These are phyloP conservation scores for Breynia disticha DNA, from an alignment of 441 rosid genomes.

Conservation along the genomic window DNA sequence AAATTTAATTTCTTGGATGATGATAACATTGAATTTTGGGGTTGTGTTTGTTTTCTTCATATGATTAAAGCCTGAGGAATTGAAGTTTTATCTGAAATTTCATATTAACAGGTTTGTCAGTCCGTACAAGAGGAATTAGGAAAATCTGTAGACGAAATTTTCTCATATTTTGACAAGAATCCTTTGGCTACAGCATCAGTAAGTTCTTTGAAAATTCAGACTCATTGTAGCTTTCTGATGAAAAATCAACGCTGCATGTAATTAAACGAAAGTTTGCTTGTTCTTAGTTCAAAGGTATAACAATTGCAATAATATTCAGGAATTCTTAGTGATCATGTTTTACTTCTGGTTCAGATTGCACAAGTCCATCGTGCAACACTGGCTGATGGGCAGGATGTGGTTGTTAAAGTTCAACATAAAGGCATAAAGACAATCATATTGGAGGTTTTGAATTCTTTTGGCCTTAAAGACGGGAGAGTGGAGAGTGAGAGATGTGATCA, in stretches of 20 bases:
- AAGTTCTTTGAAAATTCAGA: slow-evolving; percentile 21
- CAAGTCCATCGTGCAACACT: slow-evolving; percentile 92
- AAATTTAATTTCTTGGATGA: no score
- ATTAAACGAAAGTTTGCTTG: neutral
- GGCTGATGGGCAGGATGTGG: slow-evolving; percentile 68
- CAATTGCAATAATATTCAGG: slow-evolving; percentile 4
- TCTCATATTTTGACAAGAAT: slow-evolving; percentile 43
- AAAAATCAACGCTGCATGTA: neutral
- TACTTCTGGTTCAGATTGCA: slow-evolving; percentile 63
- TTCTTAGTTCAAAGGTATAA: slow-evolving; percentile 4
- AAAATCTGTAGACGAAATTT: slow-evolving; percentile 48
- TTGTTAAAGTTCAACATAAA: slow-evolving; percentile 89
- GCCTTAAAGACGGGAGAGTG: slow-evolving; percentile 17
- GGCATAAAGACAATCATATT: slow-evolving; percentile 69
- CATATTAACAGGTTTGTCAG: slow-evolving; percentile 44
- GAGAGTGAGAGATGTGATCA: slow-evolving; percentile 14
- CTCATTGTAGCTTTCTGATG: slow-evolving; percentile 1
- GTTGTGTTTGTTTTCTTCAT: no score
- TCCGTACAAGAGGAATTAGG: slow-evolving; percentile 71
- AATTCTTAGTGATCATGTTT: slow-evolving; percentile 14
- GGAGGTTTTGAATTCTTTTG: slow-evolving; percentile 49
- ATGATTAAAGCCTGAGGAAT: no score
- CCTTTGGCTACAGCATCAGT: slow-evolving; percentile 99
- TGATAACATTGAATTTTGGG: no score
- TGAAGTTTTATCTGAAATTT: neutral